These are phyloP conservation scores for Magnusiomyces tetraspermus DNA, from an alignment of 1,139 yeast genomes.

Conservation along the genomic window DNA sequence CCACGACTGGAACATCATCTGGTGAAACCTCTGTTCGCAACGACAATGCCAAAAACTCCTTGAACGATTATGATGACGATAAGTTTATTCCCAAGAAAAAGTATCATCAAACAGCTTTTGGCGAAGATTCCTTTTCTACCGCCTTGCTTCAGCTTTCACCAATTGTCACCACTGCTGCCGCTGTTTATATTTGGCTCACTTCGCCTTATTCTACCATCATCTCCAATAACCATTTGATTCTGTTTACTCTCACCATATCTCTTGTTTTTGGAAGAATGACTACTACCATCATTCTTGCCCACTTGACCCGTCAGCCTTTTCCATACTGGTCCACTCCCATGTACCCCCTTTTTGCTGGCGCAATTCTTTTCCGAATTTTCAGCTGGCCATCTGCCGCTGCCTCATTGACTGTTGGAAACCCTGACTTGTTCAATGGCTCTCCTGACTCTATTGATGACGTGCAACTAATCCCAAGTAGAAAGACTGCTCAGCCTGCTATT, in stretches of 20 bases:
- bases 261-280: constrained; percentile 62
- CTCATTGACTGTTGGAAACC: not conserved
- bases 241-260: constrained; percentile 54
- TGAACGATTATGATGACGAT: not conserved
- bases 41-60: too few relatives aligned
- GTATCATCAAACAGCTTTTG: not conserved
- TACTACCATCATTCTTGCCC: constrained; percentile 50
- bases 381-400: constrained; percentile 5
- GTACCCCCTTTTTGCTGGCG: constrained; percentile 31
- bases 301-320: constrained; percentile 57
- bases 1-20: not conserved
- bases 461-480: not conserved
- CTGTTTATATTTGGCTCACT: constrained; percentile 31
- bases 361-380: constrained; percentile 25
- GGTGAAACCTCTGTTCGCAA: not conserved
- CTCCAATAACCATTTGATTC: constrained; percentile 40
- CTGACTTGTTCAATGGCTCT: not conserved
- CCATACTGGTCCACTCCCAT: constrained; percentile 40
- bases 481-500: not conserved
- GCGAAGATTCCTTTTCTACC: constrained; percentile 43
- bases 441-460: not conserved
- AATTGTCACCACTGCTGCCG: constrained; percentile 22
- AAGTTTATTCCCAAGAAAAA: not conserved
- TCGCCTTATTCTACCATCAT: constrained; percentile 33
- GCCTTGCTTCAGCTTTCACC: constrained; percentile 34